A percentile compares a stretch with the other conserved stretches of the same genome.
Evolutionary conservation across 768 basidiomycete genomes (phyloP).

Genomic region (Hysterangium stoloniferum): DNA sequence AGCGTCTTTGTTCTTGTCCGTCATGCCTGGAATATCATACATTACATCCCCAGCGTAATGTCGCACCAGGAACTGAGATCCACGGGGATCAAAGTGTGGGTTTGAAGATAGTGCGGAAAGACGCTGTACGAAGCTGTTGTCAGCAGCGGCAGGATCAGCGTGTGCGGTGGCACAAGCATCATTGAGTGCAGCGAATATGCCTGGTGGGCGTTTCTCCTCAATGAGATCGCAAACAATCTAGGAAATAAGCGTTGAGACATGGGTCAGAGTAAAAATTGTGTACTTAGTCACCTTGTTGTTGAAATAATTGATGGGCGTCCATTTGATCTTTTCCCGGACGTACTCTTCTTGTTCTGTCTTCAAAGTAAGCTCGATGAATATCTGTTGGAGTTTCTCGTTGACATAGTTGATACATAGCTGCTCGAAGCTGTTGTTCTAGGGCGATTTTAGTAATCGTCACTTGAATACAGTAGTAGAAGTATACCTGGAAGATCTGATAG

Average conservation of each 20-base stretch:
- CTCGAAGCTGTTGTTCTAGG: conserved; percentile 88
- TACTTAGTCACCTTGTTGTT: conserved; percentile 78
- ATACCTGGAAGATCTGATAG: conserved; percentile 87
- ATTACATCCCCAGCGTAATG: conserved; percentile 99
- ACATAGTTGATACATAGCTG: conserved; percentile 99
- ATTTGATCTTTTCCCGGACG: conserved; percentile 96
- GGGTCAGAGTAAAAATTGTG: neutral
- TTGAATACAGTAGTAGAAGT: neutral
- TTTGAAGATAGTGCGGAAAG: conserved; percentile 74
- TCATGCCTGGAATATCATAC: conserved; percentile 97
- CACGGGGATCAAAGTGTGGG: conserved; percentile 91
- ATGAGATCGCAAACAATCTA: conserved; percentile 92
- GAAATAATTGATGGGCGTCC: conserved; percentile 99
- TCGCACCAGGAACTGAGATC: conserved; percentile 87
- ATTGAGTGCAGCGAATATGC: conserved; percentile 95
- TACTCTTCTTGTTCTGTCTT: conserved; percentile 99
- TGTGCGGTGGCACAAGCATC: conserved; percentile 99
- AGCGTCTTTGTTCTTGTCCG: conserved; percentile 99
- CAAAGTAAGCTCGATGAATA: conserved; percentile 96
- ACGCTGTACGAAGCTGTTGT: conserved; percentile 94
- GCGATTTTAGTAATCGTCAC: neutral
- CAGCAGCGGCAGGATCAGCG: conserved; percentile 92
- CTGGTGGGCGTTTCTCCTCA: conserved; percentile 92
- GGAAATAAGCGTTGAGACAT: neutral
- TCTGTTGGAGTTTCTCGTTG: conserved; percentile 99